Conservation (phyloP, 768 basidiomycete species). For the Hygrocybe punicea region DNA sequence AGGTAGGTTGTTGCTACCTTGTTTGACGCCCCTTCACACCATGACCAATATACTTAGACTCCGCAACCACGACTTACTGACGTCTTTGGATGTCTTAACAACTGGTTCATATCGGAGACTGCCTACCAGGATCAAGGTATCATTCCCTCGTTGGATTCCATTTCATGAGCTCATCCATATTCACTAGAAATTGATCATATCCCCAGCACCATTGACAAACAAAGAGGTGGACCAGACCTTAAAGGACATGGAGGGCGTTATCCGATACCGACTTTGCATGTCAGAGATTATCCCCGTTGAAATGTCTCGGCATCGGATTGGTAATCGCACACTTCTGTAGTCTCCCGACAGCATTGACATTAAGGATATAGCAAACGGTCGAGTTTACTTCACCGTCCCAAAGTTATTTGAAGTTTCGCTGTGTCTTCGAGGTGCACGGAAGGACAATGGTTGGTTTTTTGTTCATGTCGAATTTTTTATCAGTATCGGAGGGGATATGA, state of each 20-base stretch:
- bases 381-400: slow-evolving; percentile 70
- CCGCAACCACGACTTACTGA: slow-evolving; percentile 90
- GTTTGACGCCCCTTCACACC: not conserved
- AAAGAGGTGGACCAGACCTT: slow-evolving; percentile 63
- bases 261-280: slow-evolving; percentile 76
- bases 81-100: slow-evolving; percentile 85
- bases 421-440: slow-evolving; percentile 66
- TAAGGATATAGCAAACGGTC: slow-evolving; percentile 59
- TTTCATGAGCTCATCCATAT: slow-evolving; percentile 9
- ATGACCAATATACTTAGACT: slow-evolving; percentile 46
- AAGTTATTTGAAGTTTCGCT: slow-evolving; percentile 72
- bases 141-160: slow-evolving; percentile 7
- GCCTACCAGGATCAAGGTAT: slow-evolving; percentile 76
- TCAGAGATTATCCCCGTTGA: slow-evolving; percentile 78
- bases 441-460: slow-evolving; percentile 82
- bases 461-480: slow-evolving; percentile 74
- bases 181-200: slow-evolving; percentile 64
- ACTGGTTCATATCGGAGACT: slow-evolving; percentile 83
- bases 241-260: slow-evolving; percentile 67
- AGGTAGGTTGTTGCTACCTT: slow-evolving; percentile 47
- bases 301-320: slow-evolving; percentile 68
- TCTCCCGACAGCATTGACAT: slow-evolving; percentile 10
- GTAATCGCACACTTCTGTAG: slow-evolving; percentile 29
- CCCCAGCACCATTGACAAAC: slow-evolving; percentile 64
- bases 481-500: slow-evolving; percentile 68